Evolutionary conservation across 768 basidiomycete genomes (phyloP).

Genomic region (Leccinum boreale): DNA sequence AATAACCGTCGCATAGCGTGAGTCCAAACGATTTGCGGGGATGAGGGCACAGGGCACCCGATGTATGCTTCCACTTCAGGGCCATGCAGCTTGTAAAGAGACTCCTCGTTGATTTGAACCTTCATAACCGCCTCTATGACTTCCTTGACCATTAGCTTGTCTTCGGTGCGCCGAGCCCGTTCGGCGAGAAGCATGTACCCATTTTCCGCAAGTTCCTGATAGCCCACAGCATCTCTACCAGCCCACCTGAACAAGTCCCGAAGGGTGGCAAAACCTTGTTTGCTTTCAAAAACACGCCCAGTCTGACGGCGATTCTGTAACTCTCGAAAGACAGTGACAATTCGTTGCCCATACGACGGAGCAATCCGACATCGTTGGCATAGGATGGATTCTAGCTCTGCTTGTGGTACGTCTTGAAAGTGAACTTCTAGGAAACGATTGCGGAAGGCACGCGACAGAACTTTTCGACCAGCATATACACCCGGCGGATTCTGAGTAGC

Average conservation of each 20-base stretch:
- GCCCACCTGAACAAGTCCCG: slow-evolving; percentile 99
- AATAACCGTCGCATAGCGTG: slow-evolving; percentile 89
- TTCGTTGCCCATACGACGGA: slow-evolving; percentile 87
- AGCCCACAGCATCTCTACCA: slow-evolving; percentile 80
- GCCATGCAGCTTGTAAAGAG: slow-evolving; percentile 60
- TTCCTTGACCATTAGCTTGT: slow-evolving; percentile 86
- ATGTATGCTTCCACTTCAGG: slow-evolving; percentile 47
- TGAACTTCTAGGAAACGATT: slow-evolving; percentile 98
- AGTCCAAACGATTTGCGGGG: slow-evolving; percentile 79
- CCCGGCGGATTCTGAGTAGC: slow-evolving; percentile 98
- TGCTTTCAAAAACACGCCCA: slow-evolving; percentile 93
- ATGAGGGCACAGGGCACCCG: slow-evolving; percentile 49
- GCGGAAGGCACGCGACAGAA: slow-evolving; percentile 92
- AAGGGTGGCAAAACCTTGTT: slow-evolving; percentile 93
- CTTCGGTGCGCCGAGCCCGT: slow-evolving; percentile 78
- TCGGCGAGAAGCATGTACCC: slow-evolving; percentile 98
- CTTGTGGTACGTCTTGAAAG: slow-evolving; percentile 94
- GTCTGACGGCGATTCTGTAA: slow-evolving; percentile 89
- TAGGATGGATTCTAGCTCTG: slow-evolving; percentile 91
- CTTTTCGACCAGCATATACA: slow-evolving; percentile 90
- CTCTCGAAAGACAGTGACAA: slow-evolving; percentile 90
- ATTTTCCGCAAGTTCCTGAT: slow-evolving; percentile 91
- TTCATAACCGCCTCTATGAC: slow-evolving; percentile 89
- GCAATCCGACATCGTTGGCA: slow-evolving; percentile 90
- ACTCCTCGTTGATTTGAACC: slow-evolving; percentile 71